phyloP scores from a whole-genome alignment of 1,139 yeast species.

The Waltiozyma solani region DNA sequence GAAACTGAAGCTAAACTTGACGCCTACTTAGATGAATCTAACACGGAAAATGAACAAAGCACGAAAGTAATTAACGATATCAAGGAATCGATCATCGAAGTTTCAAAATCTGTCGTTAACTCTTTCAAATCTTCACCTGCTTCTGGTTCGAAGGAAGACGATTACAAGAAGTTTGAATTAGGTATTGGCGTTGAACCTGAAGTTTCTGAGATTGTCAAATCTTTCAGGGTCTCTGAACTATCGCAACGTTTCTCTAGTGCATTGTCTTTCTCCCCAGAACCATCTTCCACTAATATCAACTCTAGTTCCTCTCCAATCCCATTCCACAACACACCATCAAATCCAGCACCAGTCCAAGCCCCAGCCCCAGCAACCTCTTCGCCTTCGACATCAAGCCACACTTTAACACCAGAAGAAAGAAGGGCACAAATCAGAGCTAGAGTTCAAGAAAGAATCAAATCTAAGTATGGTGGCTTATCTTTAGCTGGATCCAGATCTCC shows the following conservation, averaged over 20 bases:
- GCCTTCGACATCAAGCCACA: conserved; percentile 5
- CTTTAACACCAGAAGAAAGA: conserved; percentile 47
- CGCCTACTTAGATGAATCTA: conserved; percentile 41
- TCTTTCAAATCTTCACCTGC: conserved; percentile 36
- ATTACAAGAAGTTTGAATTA: conserved; percentile 61
- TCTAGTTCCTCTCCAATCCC: conserved; percentile 6
- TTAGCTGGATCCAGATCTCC: conserved; percentile 12
- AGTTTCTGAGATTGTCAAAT: conserved; percentile 54
- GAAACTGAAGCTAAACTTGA: conserved; percentile 47
- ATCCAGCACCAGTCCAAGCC: conserved; percentile 1
- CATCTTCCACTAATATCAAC: conserved; percentile 1
- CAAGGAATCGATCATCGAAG: conserved; percentile 59
- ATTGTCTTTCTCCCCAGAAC: neutral
- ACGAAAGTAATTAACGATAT: conserved; percentile 59
- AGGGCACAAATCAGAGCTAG: conserved; percentile 82
- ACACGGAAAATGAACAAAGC: conserved; percentile 46
- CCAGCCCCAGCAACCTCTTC: conserved; percentile 7
- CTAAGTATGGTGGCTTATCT: conserved; percentile 59
- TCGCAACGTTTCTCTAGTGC: conserved; percentile 4
- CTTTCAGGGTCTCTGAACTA: conserved; percentile 28
- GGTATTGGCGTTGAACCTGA: conserved; percentile 71
- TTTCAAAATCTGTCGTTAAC: conserved; percentile 56
- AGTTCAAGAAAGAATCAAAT: conserved; percentile 85
- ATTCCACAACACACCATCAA: neutral
- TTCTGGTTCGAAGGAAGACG: conserved; percentile 26